phyloP scores from a whole-genome alignment of 345 rosid species.

The Theobroma cacao region DNA sequence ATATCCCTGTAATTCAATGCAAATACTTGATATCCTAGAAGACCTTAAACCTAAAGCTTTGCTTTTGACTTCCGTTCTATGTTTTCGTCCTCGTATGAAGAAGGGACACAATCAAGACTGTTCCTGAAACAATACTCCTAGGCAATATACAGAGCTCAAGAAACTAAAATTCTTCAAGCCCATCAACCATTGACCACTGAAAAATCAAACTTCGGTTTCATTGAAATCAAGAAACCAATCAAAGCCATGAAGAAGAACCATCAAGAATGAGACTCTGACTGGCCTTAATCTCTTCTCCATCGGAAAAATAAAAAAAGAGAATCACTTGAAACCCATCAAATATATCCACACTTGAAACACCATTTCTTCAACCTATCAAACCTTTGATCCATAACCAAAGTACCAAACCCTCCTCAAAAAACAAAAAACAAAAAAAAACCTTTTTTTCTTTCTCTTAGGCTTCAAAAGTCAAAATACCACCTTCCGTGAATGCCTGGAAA shows the following conservation, averaged over 20 bases:
- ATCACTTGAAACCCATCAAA: constrained; percentile 18
- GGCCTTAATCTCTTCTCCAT: constrained; percentile 32
- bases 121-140: constrained; percentile 17
- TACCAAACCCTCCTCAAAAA: constrained; percentile 12
- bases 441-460: not conserved
- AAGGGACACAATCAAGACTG: constrained; percentile 17
- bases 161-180: constrained; percentile 16
- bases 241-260: constrained; percentile 29
- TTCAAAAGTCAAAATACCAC: constrained; percentile 43
- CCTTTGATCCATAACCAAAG: constrained; percentile 19
- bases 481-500: constrained; percentile 54
- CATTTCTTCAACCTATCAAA: constrained; percentile 11
- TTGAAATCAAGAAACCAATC: constrained; percentile 32
- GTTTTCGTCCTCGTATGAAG: constrained; percentile 24
- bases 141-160: constrained; percentile 21
- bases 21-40: constrained; percentile 26
- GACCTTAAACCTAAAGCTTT: constrained; percentile 9
- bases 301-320: constrained; percentile 17
- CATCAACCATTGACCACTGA: constrained; percentile 17
- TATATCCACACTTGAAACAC: constrained; percentile 13
- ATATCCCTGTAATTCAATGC: constrained; percentile 9
- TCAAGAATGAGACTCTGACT: constrained; percentile 19
- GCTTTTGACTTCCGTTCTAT: constrained; percentile 13
- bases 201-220: constrained; percentile 18
- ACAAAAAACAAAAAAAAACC: not conserved